phyloP scores from a whole-genome alignment of 345 rosid genomes.

The Acer yangbiense region DNA sequence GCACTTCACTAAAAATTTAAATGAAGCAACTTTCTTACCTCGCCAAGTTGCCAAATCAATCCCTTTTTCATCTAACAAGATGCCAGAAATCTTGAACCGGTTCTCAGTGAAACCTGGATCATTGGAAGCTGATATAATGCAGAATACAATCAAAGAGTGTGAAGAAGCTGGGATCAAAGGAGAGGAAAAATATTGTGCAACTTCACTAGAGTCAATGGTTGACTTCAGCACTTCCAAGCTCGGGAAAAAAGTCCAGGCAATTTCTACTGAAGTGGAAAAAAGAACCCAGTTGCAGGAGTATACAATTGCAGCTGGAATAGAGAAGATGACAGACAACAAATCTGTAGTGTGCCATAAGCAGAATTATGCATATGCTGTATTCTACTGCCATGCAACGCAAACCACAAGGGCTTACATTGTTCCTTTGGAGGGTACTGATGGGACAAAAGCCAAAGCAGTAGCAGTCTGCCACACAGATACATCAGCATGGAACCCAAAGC shows the following conservation, averaged over 20 bases:
- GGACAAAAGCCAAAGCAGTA: slow-evolving; percentile 60
- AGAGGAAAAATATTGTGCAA: slow-evolving; percentile 79
- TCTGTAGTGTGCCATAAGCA: slow-evolving; percentile 84
- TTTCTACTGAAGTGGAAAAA: slow-evolving; percentile 66
- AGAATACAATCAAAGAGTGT: slow-evolving; percentile 67
- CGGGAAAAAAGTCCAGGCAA: slow-evolving; percentile 50
- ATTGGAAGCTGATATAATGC: slow-evolving; percentile 61
- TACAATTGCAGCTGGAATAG: slow-evolving; percentile 38
- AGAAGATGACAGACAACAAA: slow-evolving; percentile 44
- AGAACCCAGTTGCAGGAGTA: slow-evolving; percentile 48
- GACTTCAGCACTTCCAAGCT: slow-evolving; percentile 73
- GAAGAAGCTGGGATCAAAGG: slow-evolving; percentile 63
- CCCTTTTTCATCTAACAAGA: slow-evolving; percentile 66
- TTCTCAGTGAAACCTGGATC: slow-evolving; percentile 65
- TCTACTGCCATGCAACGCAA: slow-evolving; percentile 73
- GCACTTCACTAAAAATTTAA: slow-evolving; percentile 50
- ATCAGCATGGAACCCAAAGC: slow-evolving; percentile 83
- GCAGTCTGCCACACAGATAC: slow-evolving; percentile 88
- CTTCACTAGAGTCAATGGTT: slow-evolving; percentile 82
- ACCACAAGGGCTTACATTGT: slow-evolving; percentile 56
- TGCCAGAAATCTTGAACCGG: slow-evolving; percentile 48
- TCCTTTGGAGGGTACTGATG: slow-evolving; percentile 64
- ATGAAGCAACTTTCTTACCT: slow-evolving; percentile 60
- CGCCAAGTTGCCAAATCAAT: slow-evolving; percentile 58
- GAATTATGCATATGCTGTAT: slow-evolving; percentile 72